Percentiles rank a stretch among this genome's conserved stretches.
Conservation (phyloP, 192 early-diverging fungal species). For the Anaeromyces robustus region DNA sequence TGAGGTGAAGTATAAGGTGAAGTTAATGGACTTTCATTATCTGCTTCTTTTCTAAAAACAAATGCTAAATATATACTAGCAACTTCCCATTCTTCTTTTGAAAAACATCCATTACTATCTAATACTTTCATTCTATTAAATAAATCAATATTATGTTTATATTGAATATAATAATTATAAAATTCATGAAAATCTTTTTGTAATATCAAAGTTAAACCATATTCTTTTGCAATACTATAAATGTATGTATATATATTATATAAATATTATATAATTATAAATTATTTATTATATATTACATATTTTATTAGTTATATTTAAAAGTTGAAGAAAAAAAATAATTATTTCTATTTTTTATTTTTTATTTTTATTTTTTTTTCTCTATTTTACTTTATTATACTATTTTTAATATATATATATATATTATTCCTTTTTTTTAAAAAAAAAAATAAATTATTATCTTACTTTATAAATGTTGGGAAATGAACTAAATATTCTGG, state of each 20-base stretch:
- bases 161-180: constrained; percentile 41
- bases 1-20: background rate
- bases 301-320: no score
- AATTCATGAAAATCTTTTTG: constrained; percentile 70
- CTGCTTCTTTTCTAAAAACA: constrained; percentile 40
- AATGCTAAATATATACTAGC: constrained; percentile 60
- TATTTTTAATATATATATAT: no score
- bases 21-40: background rate
- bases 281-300: no score
- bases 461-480: constrained; percentile 55
- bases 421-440: no score
- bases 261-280: no score
- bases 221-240: constrained; percentile 67
- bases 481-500: constrained; percentile 88
- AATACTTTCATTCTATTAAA: constrained; percentile 75
- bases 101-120: constrained; percentile 44
- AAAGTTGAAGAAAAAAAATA: no score
- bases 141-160: constrained; percentile 34
- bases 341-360: no score
- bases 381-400: no score
- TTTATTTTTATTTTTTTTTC: no score
- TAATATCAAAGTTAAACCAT: constrained; percentile 61
- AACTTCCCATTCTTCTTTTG: constrained; percentile 84
- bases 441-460: no score
- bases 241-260: no score